phyloP scores from a whole-genome alignment of 176 grass and related monocot species.

The Saccharum spontaneum region DNA sequence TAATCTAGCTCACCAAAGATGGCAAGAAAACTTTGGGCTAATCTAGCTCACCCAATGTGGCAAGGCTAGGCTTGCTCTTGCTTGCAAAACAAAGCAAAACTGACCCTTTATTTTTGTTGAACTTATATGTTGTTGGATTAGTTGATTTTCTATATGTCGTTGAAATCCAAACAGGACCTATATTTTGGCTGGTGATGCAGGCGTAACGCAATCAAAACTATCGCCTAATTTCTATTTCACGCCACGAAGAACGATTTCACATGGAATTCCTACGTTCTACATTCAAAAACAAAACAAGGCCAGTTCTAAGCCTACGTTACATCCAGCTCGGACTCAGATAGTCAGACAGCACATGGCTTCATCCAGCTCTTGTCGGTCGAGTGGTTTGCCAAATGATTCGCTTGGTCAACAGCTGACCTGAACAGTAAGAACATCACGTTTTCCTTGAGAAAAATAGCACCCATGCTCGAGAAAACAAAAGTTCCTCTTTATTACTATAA shows the following conservation, averaged over 20 bases:
- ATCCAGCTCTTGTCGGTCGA: not conserved
- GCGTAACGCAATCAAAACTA: not conserved
- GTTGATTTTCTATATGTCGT: not conserved
- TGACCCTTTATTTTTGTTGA: not conserved
- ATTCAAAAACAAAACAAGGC: not conserved
- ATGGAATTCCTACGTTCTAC: not conserved
- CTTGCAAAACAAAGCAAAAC: not conserved
- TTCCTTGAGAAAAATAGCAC: too few relatives aligned
- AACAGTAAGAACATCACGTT: not conserved
- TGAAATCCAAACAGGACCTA: not conserved
- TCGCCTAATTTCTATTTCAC: not conserved
- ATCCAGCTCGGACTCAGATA: not conserved
- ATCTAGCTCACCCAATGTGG: not conserved
- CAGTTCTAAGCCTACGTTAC: not conserved
- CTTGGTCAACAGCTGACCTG: not conserved
- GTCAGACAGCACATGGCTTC: not conserved
- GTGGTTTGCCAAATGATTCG: not conserved
- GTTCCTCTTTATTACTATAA: not conserved
- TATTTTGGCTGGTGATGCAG: not conserved
- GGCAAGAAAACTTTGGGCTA: too few relatives aligned
- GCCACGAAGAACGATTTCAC: not conserved
- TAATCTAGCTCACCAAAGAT: too few relatives aligned
- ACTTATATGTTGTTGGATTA: not conserved
- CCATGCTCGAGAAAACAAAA: not conserved
- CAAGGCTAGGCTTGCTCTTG: too few relatives aligned